Base-by-base conservation (phyloP, 108 stramenopile genomes). In the Nannochloropsis granulata region DNA sequence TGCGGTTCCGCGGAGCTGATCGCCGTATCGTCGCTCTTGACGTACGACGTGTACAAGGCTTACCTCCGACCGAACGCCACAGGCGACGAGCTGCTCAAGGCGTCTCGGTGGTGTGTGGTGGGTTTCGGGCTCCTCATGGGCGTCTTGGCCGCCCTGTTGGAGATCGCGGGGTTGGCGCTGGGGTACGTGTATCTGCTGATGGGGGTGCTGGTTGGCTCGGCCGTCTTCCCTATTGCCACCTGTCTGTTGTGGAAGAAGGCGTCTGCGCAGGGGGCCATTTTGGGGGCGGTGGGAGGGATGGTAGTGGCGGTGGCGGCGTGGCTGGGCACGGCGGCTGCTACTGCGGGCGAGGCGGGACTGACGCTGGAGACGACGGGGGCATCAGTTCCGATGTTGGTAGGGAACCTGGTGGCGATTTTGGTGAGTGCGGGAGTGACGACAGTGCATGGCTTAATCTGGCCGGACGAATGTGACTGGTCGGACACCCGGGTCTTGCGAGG, bases 141-240 rank as follows among this genome's bases (percentile, higher is more conserved):
- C 71, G 84, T 84, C 34, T 92, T 96, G 78, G 88, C 93, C 43
- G 92, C 93, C 78, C 43, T 82, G 21, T 91, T 94, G 3, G 78
- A 87, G 45, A 85, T 88, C 78, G 90, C 93, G 42, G 90, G 84
- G 85, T 83, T 96, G 78, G 92, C 90, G 85, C 93, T 96, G 81
- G 96, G 96, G 84, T 96, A 94, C 94, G 95, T 96, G 82, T 96
- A 96, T 91, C 91, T 94, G 81, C 95, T 95, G 90, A 96, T 96
- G 96, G 96, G 96, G 46, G 84, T 95, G 83, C 82, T 94, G 13
- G 95, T 96, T 85, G 96, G 96, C 86, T 95, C 94, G 78, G 96
- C 94, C 42, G 96, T 96, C 14, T 83, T 92, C 71, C 96, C 96
- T 26, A 82, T 88, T 10, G 80, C 88, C 21, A 83, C 85, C 79